Conservation (phyloP, 1,139 yeast species). For the Magnusiomyces fungicola region DNA sequence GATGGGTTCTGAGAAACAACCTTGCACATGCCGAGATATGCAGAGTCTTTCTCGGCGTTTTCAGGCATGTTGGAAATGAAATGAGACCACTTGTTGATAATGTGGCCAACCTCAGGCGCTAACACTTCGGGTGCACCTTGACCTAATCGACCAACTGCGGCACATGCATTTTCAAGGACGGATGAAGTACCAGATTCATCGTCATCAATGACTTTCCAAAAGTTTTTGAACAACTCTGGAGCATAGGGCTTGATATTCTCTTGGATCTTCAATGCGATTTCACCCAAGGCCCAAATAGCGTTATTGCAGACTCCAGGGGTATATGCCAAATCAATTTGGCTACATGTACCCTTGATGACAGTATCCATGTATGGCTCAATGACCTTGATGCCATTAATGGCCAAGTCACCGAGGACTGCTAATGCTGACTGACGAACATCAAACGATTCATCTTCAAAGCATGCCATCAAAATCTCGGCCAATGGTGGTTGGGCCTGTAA, state of each 20-base stretch:
- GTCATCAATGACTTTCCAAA: constrained; percentile 48
- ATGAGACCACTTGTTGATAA: constrained; percentile 59
- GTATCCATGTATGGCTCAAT: constrained; percentile 51
- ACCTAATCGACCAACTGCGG: constrained; percentile 87
- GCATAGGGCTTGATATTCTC: constrained; percentile 42
- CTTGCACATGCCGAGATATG: constrained; percentile 69
- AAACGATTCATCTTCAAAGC: constrained; percentile 67
- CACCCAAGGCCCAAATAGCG: constrained; percentile 93
- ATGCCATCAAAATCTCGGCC: constrained; percentile 56
- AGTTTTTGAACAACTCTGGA: constrained; percentile 48
- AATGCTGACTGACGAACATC: constrained; percentile 92
- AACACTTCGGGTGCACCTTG: constrained; percentile 52
- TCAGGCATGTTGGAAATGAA: constrained; percentile 59
- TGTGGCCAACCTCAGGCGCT: constrained; percentile 50
- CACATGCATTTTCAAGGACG: constrained; percentile 84
- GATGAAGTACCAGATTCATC: constrained; percentile 46
- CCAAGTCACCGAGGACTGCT: constrained; percentile 85
- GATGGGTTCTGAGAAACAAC: constrained; percentile 60
- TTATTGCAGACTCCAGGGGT: constrained; percentile 67
- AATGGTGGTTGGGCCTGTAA: constrained; percentile 37
- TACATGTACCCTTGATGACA: constrained; percentile 54
- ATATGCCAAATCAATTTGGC: constrained; percentile 45
- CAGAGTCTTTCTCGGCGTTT: constrained; percentile 73
- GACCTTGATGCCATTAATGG: constrained; percentile 48
- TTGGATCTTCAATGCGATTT: constrained; percentile 57